Base-by-base conservation (phyloP, 768 basidiomycete genomes). In the Pulveroboletus sp. region DNA sequence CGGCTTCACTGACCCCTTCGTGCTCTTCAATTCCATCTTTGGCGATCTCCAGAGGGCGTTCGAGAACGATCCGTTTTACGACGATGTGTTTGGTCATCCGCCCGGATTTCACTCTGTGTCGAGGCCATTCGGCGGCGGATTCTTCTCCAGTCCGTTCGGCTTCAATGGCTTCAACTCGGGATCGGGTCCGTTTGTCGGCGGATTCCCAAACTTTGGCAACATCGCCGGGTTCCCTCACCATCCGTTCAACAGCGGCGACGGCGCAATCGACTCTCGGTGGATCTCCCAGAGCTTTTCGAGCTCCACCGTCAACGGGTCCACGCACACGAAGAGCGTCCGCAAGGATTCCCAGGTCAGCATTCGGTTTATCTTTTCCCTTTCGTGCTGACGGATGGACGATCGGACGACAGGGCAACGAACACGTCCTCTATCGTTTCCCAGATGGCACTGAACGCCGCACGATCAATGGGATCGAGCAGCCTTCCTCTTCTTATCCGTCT, bases 1-100 rank as follows among this genome's bases (percentile, higher is more conserved):
- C 16, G 65, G 61, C 35, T 88, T 89, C 68, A 83, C 81, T 2
- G 86, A 90, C 62, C 88, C 88, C 2, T 89, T 89, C 62, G 70
- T 76, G 19, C 69, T 91, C 30, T 91, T 91, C 68, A 75, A 88
- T 53, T 74, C 79, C 4, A 80, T 89, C 48, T 89, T 91, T 51
- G 78, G 80, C 17, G 72, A 80, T 58, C 45, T 73, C 13, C 73
- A 73, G 37, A 56, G 58, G 24, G 66, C 68, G 19, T 68, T 69
- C 30, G 54, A 56, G 19, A 26, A 31, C 13, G 71, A 74, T 49
- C 67, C 74, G 7, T 73, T 75, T 57, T 67, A 69, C 43, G 38
- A 58, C n/a, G 57, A 54, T 34, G n/a, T n/a, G n/a, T n/a, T n/a
- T n/a, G n/a, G n/a, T n/a, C n/a, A n/a, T n/a, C n/a, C n/a, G n/a